Evolutionary conservation across 2,329 filamentous ascomycete genomes (phyloP), one percentile per base, ranked within the genome.

Genomic region (Penicillium decumbens): DNA sequence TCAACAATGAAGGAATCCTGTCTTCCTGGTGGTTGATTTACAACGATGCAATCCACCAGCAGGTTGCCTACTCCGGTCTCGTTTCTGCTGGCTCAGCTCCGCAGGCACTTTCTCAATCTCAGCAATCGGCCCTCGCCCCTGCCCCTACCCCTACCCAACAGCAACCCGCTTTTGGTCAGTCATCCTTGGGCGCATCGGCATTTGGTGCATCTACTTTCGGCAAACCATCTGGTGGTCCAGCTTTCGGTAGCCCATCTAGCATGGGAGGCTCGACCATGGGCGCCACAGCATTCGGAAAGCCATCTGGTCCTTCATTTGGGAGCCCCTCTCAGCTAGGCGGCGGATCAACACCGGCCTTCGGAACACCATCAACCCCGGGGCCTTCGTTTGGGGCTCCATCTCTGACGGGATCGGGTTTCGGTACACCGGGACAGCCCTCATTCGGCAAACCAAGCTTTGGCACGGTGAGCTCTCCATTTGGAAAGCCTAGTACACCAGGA

Each of bases 21-120:
- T 83, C 82, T 40, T 80, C 84, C 10, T 98, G 92, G 90, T 96
- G 92, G 89, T 73, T 97, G 38, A 80, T 97, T 18, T 96, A 96
- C 71, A 82, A 87, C 30, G 89, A 95, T 37, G 90, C 92, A 1
- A 84, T 98, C 53, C 82, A 85, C 51, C 77, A 85, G 59, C 84
- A 84, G 3, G 82, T 81, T 6, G 80, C 82, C 0, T 97, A 90
- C 67, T 80, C 85, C 35, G 88, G 87, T 4, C 75, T 96, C 55
- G 73, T 76, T 50, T 69, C 41, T 44, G 52, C 29, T 44, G 54
- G 46, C 51, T 43, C 56, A 45, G 33, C 54, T 29, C 54, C 46
- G 43, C 55, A 54, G 53, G 57, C 30, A 41, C 49, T 52, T 30
- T 49, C 45, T 29, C 57, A 43, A 51, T 51, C 44, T 28, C 50